A percentile compares a stretch with the other conserved stretches of the same genome.
phyloP scores from a whole-genome alignment of 495 filamentous ascomycete genomes.

The Aspergillus bertholletiae region DNA sequence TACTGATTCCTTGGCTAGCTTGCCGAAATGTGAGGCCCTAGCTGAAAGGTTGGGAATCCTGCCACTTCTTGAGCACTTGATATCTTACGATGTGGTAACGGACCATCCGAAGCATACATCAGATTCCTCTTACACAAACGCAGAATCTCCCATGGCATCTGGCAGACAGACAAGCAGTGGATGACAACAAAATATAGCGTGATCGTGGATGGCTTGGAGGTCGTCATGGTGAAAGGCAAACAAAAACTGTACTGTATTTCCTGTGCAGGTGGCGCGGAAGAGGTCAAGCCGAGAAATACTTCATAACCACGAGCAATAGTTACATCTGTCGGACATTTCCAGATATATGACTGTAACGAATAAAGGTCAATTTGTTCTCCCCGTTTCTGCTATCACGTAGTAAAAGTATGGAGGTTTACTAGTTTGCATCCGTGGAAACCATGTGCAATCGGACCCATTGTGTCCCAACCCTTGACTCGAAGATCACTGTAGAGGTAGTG shows the following conservation, averaged over 20 bases:
- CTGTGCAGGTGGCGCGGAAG: not conserved
- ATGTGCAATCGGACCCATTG: not conserved
- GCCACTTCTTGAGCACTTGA: not conserved
- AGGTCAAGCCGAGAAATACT: not conserved
- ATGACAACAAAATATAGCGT: not conserved
- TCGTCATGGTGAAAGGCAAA: not conserved
- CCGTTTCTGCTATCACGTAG: too few relatives aligned
- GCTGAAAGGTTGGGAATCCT: conserved; percentile 2
- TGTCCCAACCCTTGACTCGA: not conserved
- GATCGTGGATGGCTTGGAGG: not conserved
- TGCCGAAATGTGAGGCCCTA: not conserved
- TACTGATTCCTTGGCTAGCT: not conserved
- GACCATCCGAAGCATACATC: not conserved
- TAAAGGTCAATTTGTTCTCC: too few relatives aligned
- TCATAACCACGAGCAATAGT: too few relatives aligned
- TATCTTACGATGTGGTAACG: not conserved
- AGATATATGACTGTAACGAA: too few relatives aligned
- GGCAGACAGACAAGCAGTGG: not conserved
- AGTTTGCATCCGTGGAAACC: not conserved
- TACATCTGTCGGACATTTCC: too few relatives aligned
- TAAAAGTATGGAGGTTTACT: not conserved
- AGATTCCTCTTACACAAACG: not conserved
- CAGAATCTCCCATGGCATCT: not conserved
- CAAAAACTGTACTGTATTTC: not conserved
- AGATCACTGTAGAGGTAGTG: not conserved